Percentiles rank a stretch among this genome's conserved stretches.
These are phyloP conservation scores for Stentor roeselii DNA, from an alignment of 73 alveolate genomes.

Conservation along the genomic window DNA sequence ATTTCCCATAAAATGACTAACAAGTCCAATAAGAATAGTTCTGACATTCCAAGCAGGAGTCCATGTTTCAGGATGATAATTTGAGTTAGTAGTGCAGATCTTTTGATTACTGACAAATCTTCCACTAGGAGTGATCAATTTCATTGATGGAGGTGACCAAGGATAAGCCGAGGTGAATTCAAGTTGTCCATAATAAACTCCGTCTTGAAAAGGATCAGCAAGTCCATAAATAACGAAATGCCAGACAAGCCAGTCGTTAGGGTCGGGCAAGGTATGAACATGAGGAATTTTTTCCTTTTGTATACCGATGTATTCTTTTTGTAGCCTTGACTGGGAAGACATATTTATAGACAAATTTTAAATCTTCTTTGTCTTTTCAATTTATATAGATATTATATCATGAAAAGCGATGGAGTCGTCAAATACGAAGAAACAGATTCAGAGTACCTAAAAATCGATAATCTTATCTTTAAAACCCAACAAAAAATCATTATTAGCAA, in stretches of 20 bases:
- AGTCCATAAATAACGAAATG: constrained; percentile 24
- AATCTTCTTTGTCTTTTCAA: too few species aligned
- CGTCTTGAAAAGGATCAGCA: neutral
- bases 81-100: constrained; percentile 7
- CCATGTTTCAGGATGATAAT: constrained; percentile 26
- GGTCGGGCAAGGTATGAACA: constrained; percentile 15
- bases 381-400: too few species aligned
- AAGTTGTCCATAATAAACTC: constrained; percentile 28
- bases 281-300: neutral
- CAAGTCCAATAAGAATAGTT: neutral
- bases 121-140: constrained; percentile 27
- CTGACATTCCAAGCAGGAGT: constrained; percentile 14
- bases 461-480: too few species aligned
- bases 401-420: too few species aligned
- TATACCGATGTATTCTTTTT: neutral
- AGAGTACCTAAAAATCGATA: too few species aligned
- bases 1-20: neutral
- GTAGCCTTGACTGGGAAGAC: neutral
- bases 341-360: too few species aligned
- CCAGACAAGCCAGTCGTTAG: neutral
- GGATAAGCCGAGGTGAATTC: constrained; percentile 27
- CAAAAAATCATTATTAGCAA: too few species aligned
- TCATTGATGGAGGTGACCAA: constrained; percentile 31
- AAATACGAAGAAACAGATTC: too few species aligned
- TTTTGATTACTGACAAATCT: neutral